These are phyloP conservation scores for Metarhizium album DNA, from an alignment of 2,329 filamentous ascomycete species.

Conservation along the genomic window DNA sequence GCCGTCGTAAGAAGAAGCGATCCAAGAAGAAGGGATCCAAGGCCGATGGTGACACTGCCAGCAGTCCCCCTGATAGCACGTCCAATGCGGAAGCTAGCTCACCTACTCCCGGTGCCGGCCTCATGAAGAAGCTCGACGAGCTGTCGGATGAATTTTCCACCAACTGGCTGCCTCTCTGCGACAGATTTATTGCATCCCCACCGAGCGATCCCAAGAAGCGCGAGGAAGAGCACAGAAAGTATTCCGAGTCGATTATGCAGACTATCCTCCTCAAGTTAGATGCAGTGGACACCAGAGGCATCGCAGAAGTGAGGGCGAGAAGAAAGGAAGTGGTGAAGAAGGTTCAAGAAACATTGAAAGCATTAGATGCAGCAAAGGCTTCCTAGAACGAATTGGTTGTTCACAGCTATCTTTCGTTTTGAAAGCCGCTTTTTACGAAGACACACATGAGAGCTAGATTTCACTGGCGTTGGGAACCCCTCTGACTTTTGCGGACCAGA, in stretches of 20 bases:
- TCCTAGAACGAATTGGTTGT: not conserved
- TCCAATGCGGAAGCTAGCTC: conserved; percentile 24
- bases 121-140: conserved; percentile 50
- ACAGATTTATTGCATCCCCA: conserved; percentile 49
- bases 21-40: conserved; percentile 32
- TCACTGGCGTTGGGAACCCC: not conserved
- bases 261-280: conserved; percentile 70
- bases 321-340: conserved; percentile 65
- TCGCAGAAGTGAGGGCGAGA: conserved; percentile 50
- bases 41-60: conserved; percentile 29
- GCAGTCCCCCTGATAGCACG: conserved; percentile 33
- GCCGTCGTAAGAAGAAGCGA: conserved; percentile 27
- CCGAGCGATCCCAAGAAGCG: conserved; percentile 57
- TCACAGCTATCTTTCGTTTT: not conserved
- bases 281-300: conserved; percentile 62
- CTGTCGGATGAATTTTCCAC: conserved; percentile 53
- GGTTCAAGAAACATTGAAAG: conserved; percentile 55
- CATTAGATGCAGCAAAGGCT: conserved; percentile 42
- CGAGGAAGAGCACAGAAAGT: conserved; percentile 61
- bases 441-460: not conserved
- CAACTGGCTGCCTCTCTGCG: conserved; percentile 54
- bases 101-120: conserved; percentile 23
- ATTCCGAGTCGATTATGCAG: conserved; percentile 66
- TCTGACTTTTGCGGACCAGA: not conserved
- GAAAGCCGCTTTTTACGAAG: not conserved